Evolutionary conservation across 345 rosid genomes (phyloP).

Genomic region (Dimocarpus longan): DNA sequence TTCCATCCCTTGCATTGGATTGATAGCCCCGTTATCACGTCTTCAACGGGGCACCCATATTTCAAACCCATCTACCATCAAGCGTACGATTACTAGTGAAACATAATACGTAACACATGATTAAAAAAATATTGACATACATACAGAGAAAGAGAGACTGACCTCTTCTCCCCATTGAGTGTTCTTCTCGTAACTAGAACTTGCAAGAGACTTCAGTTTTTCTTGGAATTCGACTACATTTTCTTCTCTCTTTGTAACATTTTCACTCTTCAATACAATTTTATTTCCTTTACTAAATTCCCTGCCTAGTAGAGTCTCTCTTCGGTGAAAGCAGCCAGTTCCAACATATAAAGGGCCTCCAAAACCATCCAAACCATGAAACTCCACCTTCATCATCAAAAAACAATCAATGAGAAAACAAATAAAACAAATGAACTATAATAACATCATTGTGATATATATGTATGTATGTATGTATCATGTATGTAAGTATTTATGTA

Average conservation of each 20-base stretch:
- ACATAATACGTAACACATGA: neutral
- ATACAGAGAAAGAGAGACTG: neutral
- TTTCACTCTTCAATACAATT: constrained; percentile 30
- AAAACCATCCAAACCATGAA: constrained; percentile 61
- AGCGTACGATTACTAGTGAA: neutral
- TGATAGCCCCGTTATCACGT: constrained; percentile 75
- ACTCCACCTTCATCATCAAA: constrained; percentile 49
- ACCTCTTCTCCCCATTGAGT: constrained; percentile 86
- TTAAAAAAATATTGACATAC: neutral
- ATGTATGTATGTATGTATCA: no score
- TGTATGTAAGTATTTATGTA: neutral
- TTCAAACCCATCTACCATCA: constrained; percentile 63
- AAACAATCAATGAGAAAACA: neutral
- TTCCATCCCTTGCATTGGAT: constrained; percentile 78
- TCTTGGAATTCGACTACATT: constrained; percentile 29
- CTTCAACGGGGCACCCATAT: constrained; percentile 79
- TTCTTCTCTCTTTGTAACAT: constrained; percentile 12
- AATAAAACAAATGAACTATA: neutral
- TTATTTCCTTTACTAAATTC: constrained; percentile 21
- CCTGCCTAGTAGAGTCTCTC: constrained; percentile 65
- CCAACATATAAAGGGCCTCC: constrained; percentile 76
- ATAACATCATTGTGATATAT: neutral
- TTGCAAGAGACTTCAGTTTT: constrained; percentile 50
- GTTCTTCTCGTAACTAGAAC: constrained; percentile 50
- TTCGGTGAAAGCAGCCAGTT: constrained; percentile 79